Evolutionary conservation across 495 filamentous ascomycete species (phyloP).

Genomic region (Penicillium waksmanii): DNA sequence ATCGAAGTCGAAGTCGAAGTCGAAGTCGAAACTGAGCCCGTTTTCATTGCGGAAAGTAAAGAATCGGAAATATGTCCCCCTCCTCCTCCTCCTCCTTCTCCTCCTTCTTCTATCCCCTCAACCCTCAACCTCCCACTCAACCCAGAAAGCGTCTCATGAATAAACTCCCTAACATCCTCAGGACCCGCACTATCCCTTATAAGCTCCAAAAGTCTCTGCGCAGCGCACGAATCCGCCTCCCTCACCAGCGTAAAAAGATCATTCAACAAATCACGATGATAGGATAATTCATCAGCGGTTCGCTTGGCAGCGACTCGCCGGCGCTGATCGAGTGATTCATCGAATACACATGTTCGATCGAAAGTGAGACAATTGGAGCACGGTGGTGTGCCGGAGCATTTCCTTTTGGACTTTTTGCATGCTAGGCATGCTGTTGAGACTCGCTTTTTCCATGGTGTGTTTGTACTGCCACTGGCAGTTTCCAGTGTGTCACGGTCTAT

Average conservation of each 20-base stretch:
- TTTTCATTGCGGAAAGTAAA: too few relatives aligned
- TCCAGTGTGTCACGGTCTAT: too few relatives aligned
- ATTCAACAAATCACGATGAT: slow-evolving; percentile 47
- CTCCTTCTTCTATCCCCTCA: too few relatives aligned
- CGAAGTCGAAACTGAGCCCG: background rate
- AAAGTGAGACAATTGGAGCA: slow-evolving; percentile 50
- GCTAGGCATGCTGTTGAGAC: slow-evolving; percentile 52
- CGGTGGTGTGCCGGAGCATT: slow-evolving; percentile 48
- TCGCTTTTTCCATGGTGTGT: slow-evolving; percentile 40
- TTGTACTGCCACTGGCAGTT: background rate
- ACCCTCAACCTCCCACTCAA: slow-evolving; percentile 12
- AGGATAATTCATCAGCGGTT: slow-evolving; percentile 48
- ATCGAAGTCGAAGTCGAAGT: background rate
- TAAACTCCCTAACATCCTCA: slow-evolving; percentile 42
- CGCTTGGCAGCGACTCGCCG: slow-evolving; percentile 54
- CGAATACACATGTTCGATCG: slow-evolving; percentile 47
- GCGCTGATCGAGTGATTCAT: slow-evolving; percentile 51
- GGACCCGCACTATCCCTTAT: slow-evolving; percentile 41
- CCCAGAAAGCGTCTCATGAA: slow-evolving; percentile 35
- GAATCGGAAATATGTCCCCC: too few relatives aligned
- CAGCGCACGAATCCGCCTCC: slow-evolving; percentile 35
- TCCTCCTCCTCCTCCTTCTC: too few relatives aligned
- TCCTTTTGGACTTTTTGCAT: slow-evolving; percentile 54
- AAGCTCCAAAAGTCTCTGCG: slow-evolving; percentile 35
- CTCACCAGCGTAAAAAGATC: slow-evolving; percentile 46